Conservation (phyloP, 2,329 filamentous ascomycete genomes). For the Fusarium duplospermum region DNA sequence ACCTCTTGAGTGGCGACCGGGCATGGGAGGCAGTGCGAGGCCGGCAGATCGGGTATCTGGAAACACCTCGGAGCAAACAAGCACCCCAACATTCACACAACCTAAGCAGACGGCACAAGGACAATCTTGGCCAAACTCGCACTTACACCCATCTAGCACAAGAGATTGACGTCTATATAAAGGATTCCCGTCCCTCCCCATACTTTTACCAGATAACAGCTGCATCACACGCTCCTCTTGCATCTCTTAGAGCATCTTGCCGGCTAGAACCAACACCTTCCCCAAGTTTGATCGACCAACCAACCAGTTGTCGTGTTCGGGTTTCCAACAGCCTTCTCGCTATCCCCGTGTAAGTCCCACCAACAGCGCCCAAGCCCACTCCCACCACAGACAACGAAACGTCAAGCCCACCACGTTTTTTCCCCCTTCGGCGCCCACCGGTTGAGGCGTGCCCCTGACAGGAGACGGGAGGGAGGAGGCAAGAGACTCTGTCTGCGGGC, state of each 20-base stretch:
- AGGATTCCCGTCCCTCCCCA: not conserved
- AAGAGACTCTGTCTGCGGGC: slow-evolving; percentile 1
- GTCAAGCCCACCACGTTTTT: slow-evolving; percentile 29
- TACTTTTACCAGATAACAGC: not conserved
- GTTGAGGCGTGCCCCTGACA: slow-evolving; percentile 35
- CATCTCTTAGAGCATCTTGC: not conserved
- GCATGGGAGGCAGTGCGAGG: not conserved
- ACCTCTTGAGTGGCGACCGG: not conserved
- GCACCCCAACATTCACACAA: slow-evolving; percentile 5
- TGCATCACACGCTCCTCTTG: not conserved
- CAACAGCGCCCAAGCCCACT: slow-evolving; percentile 34
- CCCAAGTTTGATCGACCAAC: not conserved
- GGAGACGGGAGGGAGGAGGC: slow-evolving; percentile 17
- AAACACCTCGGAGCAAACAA: slow-evolving; percentile 22
- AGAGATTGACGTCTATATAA: slow-evolving; percentile 4
- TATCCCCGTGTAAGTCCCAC: slow-evolving; percentile 40
- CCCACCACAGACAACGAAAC: slow-evolving; percentile 21
- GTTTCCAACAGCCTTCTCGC: slow-evolving; percentile 32
- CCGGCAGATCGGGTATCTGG: slow-evolving; percentile 19
- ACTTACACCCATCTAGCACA: not conserved
- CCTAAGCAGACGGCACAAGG: not conserved
- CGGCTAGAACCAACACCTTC: slow-evolving; percentile 6
- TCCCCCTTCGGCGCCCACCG: slow-evolving; percentile 22
- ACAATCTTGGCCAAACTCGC: not conserved
- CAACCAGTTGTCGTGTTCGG: slow-evolving; percentile 34